Evolutionary conservation across 1,139 yeast species (phyloP), one percentile per base, ranked within the genome.

Genomic region (Sugiyamaella castrensis): DNA sequence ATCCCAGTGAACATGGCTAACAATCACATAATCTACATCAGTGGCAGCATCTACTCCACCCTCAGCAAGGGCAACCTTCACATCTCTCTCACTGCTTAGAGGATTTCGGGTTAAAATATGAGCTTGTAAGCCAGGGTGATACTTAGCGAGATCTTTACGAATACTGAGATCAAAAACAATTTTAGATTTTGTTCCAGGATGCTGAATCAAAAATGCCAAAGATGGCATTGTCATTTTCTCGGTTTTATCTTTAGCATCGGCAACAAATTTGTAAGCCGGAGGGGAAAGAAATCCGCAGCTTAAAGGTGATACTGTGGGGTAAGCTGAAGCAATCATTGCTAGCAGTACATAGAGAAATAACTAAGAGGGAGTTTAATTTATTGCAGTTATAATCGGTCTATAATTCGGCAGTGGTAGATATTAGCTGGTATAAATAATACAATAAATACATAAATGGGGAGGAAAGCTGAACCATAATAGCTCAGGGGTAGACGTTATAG

Each of bases 1-100:
- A 30, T 45, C 48, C 46, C 47, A 45, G 34, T 45, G 48, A 15
- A 45, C 38, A 31, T 45, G 48, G 47, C 48, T 45, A 27, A 41
- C 31, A 2, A 45, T 27, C 28, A 45, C 48, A 42, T 45, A 45
- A 28, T 45, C 48, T 12, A 45, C 42, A 12, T 45, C 47, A 41
- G 48, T 19, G 13, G 48, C 16, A 10, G 40, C 40, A 19, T 19
- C 24, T 10, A 41, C 37, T 13, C 26, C 30, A 10, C 48, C 48
- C 15, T 26, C 13, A 10, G 10, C 12, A n/a, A 45, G 32, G n/a
- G 47, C 47, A 15, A 27, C 19, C 12, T 36, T 32, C 5, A 45
- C 48, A 27, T 45, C 48, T 12, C 33, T 13, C 24, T 40, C 40
- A n/a, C 33, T 19, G 31, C 37, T 45, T 15, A 45, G 10, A 3